Evolutionary conservation across 495 filamentous ascomycete genomes (phyloP).

Genomic region (Podospora didyma): DNA sequence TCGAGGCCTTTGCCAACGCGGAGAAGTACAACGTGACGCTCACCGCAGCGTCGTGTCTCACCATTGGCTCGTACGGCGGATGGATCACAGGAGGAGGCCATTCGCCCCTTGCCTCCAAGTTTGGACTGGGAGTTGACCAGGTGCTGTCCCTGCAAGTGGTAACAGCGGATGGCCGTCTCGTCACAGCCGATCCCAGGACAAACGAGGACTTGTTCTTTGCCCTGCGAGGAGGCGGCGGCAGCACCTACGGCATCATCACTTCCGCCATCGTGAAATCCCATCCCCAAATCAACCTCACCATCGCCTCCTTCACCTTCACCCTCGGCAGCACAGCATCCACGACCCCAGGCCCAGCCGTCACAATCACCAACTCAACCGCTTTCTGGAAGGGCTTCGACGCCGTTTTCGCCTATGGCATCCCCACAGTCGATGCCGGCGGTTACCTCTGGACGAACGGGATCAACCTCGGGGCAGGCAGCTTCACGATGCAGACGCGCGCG

Average conservation of each 20-base stretch:
- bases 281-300: conserved; percentile 29
- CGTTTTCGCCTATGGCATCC: conserved; percentile 38
- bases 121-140: conserved; percentile 47
- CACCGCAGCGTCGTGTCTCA: conserved; percentile 31
- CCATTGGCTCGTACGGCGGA: conserved; percentile 39
- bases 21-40: conserved; percentile 31
- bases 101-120: conserved; percentile 36
- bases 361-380: conserved; percentile 20
- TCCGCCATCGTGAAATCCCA: conserved; percentile 45
- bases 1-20: conserved; percentile 35
- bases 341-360: conserved; percentile 6
- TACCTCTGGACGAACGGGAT: conserved; percentile 40
- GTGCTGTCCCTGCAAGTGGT: conserved; percentile 45
- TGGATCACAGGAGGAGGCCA: conserved; percentile 46
- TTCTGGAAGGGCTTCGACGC: conserved; percentile 47
- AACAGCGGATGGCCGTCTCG: conserved; percentile 40
- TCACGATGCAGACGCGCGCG: conserved; percentile 27
- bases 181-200: conserved; percentile 38
- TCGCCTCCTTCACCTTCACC: conserved; percentile 23
- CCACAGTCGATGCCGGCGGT: conserved; percentile 38
- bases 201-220: conserved; percentile 51
- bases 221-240: conserved; percentile 48
- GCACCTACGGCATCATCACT: conserved; percentile 54
- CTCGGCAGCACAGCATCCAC: conserved; percentile 26
- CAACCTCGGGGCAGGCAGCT: conserved; percentile 11